Percentiles rank a stretch among this genome's conserved stretches.
Evolutionary conservation across 805 yeast genomes (phyloP).

Genomic region (Schwanniomyces vanrijiae): DNA sequence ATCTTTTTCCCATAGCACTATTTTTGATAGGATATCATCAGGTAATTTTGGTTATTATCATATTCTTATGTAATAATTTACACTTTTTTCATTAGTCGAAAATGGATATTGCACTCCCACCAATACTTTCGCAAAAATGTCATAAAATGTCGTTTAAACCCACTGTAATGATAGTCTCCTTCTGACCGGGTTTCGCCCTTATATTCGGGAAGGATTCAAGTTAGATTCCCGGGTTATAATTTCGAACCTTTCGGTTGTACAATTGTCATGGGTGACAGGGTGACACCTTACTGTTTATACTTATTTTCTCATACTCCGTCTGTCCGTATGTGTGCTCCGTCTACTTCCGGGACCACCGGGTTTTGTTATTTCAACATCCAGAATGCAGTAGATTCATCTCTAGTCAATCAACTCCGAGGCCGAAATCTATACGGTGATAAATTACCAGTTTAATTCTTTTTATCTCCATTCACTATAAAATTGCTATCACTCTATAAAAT

Average conservation of each 20-base stretch:
- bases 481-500: too few relatives aligned
- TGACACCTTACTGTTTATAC: too few relatives aligned
- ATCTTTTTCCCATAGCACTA: too few relatives aligned
- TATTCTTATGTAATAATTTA: too few relatives aligned
- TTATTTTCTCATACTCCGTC: not conserved
- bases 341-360: not conserved
- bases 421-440: not conserved
- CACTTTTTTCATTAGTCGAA: too few relatives aligned
- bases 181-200: not conserved
- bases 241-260: not conserved
- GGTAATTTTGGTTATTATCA: too few relatives aligned
- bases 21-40: too few relatives aligned
- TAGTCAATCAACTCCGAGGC: not conserved
- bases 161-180: too few relatives aligned
- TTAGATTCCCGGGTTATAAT: not conserved
- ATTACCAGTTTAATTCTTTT: too few relatives aligned
- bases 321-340: not conserved
- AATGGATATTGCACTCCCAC: too few relatives aligned
- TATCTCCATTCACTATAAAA: too few relatives aligned
- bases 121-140: not conserved
- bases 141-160: not conserved
- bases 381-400: not conserved
- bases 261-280: not conserved
- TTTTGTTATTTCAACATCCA: not conserved
- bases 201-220: not conserved